Percentiles rank a stretch among this genome's conserved stretches.
phyloP scores from a whole-genome alignment of 2,329 filamentous ascomycete genomes.

The Colletotrichum sp. region DNA sequence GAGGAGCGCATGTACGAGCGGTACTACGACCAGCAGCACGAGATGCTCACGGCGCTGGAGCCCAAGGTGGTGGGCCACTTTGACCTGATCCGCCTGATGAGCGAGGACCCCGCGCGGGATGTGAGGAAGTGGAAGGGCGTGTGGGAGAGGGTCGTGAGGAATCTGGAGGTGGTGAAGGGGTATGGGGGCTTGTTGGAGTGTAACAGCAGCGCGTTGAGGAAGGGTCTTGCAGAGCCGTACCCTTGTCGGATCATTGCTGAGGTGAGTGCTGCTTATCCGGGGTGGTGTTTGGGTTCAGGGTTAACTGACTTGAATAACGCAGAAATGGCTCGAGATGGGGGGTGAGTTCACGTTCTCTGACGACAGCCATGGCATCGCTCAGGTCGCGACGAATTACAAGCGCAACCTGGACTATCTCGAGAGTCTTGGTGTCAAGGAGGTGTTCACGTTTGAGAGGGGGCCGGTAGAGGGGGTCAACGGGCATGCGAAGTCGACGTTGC shows the following conservation, averaged over 20 bases:
- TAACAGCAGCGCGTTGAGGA: slow-evolving; percentile 86
- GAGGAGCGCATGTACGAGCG: slow-evolving; percentile 79
- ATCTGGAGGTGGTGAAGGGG: slow-evolving; percentile 71
- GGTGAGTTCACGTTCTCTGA: slow-evolving; percentile 92
- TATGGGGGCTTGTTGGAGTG: slow-evolving; percentile 89
- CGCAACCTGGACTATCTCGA: slow-evolving; percentile 74
- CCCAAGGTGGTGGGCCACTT: slow-evolving; percentile 92
- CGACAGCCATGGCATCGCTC: slow-evolving; percentile 88
- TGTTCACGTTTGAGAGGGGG: slow-evolving; percentile 61
- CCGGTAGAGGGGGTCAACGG: slow-evolving; percentile 30
- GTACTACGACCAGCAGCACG: slow-evolving; percentile 88
- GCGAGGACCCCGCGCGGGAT: slow-evolving; percentile 68
- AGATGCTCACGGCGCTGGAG: slow-evolving; percentile 75
- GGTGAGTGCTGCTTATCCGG: slow-evolving; percentile 48
- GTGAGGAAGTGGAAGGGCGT: slow-evolving; percentile 65
- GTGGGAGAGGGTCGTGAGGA: slow-evolving; percentile 77
- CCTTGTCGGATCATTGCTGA: slow-evolving; percentile 80
- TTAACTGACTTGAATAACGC: background rate
- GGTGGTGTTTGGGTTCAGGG: background rate
- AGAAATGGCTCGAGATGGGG: slow-evolving; percentile 75
- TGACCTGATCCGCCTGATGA: slow-evolving; percentile 86
- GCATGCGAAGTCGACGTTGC: slow-evolving; percentile 38
- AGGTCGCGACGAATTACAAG: slow-evolving; percentile 85
- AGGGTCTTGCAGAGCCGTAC: slow-evolving; percentile 91
- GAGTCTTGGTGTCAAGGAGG: slow-evolving; percentile 65